phyloP scores from a whole-genome alignment of 805 yeast genomes.

The Osmozyma mogii region DNA sequence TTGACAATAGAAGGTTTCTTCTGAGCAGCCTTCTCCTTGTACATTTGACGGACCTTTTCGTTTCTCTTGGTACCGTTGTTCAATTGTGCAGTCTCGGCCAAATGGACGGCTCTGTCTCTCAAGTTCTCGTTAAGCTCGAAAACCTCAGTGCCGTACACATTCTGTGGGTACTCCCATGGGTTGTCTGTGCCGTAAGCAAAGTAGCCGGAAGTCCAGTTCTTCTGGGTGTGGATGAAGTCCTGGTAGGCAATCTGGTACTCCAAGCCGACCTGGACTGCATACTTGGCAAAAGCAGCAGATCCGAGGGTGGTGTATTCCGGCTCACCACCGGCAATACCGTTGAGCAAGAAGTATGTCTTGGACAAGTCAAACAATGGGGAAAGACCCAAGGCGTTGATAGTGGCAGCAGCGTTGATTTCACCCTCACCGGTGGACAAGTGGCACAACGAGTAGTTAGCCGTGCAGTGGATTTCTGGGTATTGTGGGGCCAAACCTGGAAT shows the following conservation, averaged over 20 bases:
- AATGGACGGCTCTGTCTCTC: conserved; percentile 48
- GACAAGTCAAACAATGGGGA: conserved; percentile 49
- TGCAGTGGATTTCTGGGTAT: conserved; percentile 52
- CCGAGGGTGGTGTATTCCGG: conserved; percentile 51
- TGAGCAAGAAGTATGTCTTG: conserved; percentile 52
- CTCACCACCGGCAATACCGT: conserved; percentile 62
- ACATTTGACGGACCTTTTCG: conserved; percentile 39
- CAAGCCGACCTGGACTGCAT: conserved; percentile 53
- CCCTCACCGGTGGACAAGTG: conserved; percentile 64
- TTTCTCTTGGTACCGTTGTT: conserved; percentile 40
- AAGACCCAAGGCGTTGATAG: conserved; percentile 46
- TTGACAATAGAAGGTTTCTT: conserved; percentile 38
- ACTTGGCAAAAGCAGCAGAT: conserved; percentile 51
- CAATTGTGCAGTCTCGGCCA: conserved; percentile 40
- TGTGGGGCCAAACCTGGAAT: conserved; percentile 61
- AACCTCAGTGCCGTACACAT: conserved; percentile 57
- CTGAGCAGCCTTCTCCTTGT: conserved; percentile 44
- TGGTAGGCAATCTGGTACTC: conserved; percentile 50
- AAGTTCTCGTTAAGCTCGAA: conserved; percentile 53
- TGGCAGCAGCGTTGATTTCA: conserved; percentile 58
- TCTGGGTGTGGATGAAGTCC: conserved; percentile 18
- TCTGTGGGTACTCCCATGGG: conserved; percentile 44
- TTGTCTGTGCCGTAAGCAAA: conserved; percentile 45
- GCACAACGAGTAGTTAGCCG: conserved; percentile 44
- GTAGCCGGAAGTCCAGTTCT: conserved; percentile 56